Percentiles rank a stretch among this genome's conserved stretches.
Conservation (phyloP, 345 rosid genomes). For the Gossypium herbaceum region DNA sequence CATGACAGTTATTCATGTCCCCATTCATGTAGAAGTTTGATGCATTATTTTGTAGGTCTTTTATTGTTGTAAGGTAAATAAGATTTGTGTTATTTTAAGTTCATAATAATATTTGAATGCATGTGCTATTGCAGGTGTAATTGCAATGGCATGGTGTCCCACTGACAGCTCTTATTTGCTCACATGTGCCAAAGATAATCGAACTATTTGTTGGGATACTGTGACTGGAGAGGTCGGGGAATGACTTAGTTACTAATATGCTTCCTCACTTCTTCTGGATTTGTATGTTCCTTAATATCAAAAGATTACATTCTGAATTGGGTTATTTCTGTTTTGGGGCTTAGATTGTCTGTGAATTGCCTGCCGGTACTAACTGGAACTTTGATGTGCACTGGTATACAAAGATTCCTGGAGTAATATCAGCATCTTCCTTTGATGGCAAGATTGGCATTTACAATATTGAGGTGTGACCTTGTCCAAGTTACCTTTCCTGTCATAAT, state of each 20-base stretch:
- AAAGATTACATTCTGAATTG: background rate
- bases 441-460: slow-evolving; percentile 89
- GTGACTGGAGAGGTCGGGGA: slow-evolving; percentile 72
- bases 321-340: background rate
- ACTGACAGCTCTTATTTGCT: slow-evolving; percentile 87
- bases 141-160: slow-evolving; percentile 99
- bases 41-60: slow-evolving; percentile 18
- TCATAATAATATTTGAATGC: slow-evolving; percentile 6
- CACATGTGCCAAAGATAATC: slow-evolving; percentile 95
- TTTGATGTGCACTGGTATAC: slow-evolving; percentile 99
- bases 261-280: background rate
- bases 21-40: background rate
- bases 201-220: slow-evolving; percentile 98
- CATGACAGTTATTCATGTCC: slow-evolving; percentile 5
- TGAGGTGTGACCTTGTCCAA: slow-evolving; percentile 49
- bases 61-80: slow-evolving; percentile 10
- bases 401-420: slow-evolving; percentile 88
- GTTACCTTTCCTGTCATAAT: background rate
- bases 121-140: slow-evolving; percentile 58
- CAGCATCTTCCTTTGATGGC: slow-evolving; percentile 97
- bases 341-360: slow-evolving; percentile 89
- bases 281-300: background rate
- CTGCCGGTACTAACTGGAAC: slow-evolving; percentile 95
- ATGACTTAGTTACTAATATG: slow-evolving; percentile 5
- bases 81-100: background rate